Evolutionary conservation across 1,139 yeast genomes (phyloP).

Genomic region (Kazachstania sp.): DNA sequence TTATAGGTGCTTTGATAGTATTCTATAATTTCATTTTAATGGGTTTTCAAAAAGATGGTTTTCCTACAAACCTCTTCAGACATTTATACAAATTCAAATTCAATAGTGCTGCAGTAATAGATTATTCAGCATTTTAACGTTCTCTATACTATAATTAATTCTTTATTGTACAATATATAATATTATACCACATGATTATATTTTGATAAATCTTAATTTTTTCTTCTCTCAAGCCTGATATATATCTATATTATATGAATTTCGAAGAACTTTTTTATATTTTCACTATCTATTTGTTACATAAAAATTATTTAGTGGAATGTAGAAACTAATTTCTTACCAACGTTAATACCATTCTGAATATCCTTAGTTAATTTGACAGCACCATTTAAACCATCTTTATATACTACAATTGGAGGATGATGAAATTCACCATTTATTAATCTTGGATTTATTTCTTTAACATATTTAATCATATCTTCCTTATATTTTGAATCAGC

Average conservation of each 20-base stretch:
- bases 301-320: too few species aligned
- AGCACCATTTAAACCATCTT: conserved; percentile 21
- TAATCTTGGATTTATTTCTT: conserved; percentile 20
- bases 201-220: too few species aligned
- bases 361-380: conserved; percentile 22
- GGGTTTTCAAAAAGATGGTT: too few species aligned
- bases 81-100: not conserved
- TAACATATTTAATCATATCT: conserved; percentile 15
- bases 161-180: not conserved
- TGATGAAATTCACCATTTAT: conserved; percentile 24
- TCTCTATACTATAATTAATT: not conserved
- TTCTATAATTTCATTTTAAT: not conserved
- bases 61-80: too few species aligned
- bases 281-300: too few species aligned
- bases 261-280: too few species aligned
- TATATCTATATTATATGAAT: too few species aligned
- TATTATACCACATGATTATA: not conserved
- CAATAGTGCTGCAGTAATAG: not conserved
- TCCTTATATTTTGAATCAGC: conserved; percentile 20
- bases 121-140: not conserved
- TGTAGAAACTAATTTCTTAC: conserved; percentile 28
- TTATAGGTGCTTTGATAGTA: not conserved
- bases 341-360: conserved; percentile 23
- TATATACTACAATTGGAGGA: conserved; percentile 22
- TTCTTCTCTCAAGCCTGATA: too few species aligned